Base-by-base conservation (phyloP, 2,329 filamentous ascomycete species). In the Zasmidium angulare region DNA sequence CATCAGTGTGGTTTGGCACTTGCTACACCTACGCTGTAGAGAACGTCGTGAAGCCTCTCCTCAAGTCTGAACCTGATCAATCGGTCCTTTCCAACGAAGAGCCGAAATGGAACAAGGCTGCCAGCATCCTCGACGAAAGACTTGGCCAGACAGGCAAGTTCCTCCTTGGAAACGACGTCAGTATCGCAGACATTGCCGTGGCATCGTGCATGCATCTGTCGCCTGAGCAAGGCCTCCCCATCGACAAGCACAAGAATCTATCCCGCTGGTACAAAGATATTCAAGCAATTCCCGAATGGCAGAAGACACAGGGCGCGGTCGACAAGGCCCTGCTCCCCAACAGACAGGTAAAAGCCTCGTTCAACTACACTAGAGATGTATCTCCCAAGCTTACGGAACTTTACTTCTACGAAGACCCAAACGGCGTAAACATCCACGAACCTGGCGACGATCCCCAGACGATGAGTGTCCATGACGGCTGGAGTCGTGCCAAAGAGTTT, bases 361-460 rank as follows among this genome's bases (percentile, higher is more conserved):
- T 82, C 50, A 80, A 81, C 61, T 81, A 80, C 68, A 75, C 77
- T 46, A 79, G 79, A 67, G 74, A 77, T 46, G 69, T 78, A 36
- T 59, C 63, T 22, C 24, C 49, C 40, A 74, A 78, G 56, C 70
- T 72, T 60, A 76, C 73, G 22, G 73, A 78, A 73, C 24, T 81
- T 64, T 68, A 79, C 71, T 69, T 80, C 74, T 67, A 75, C 66
- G 58, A 80, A 61, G 72, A 71, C 21, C 71, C 71, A 1, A 71
- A 69, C 29, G 73, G 77, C 11, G 67, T 73, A 62, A 67, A 74
- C 50, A 75, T 78, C 47, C 79, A 79, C 66, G 71, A 76, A 26
- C 76, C 76, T 49, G 78, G 78, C 20, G 71, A 74, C 54, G 69
- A 71, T 19, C 62, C 73, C 3, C 67, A 77, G 52, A 71, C 76